phyloP scores from a whole-genome alignment of 2,329 filamentous ascomycete genomes.

The Cylindrodendrum hubeiense region DNA sequence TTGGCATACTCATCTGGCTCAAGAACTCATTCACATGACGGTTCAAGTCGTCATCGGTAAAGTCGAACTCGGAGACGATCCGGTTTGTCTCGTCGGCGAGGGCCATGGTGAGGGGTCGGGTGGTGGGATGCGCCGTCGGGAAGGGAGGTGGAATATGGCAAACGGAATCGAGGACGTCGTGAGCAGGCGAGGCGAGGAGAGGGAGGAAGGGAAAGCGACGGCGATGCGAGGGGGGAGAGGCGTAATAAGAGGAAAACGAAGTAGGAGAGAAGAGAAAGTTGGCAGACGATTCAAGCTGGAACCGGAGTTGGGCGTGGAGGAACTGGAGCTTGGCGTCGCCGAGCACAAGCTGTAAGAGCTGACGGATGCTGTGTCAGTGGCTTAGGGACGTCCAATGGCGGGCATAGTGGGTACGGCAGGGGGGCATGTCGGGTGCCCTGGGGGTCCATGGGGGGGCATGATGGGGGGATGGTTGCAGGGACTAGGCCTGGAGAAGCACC shows the following conservation, averaged over 20 bases:
- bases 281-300: constrained; percentile 44
- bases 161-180: constrained; percentile 57
- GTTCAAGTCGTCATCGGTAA: constrained; percentile 82
- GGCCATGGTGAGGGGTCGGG: constrained; percentile 70
- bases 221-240: constrained; percentile 47
- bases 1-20: constrained; percentile 77
- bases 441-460: constrained; percentile 10
- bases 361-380: constrained; percentile 46
- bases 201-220: constrained; percentile 44
- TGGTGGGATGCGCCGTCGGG: constrained; percentile 65
- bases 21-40: constrained; percentile 88
- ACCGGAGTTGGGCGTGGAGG: constrained; percentile 38
- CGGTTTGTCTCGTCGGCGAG: constrained; percentile 79
- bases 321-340: constrained; percentile 60
- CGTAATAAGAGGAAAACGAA: constrained; percentile 40
- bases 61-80: constrained; percentile 88
- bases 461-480: constrained; percentile 21
- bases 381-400: constrained; percentile 43
- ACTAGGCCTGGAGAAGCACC: constrained; percentile 12
- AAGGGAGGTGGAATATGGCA: constrained; percentile 69
- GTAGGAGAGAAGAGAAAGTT: constrained; percentile 31
- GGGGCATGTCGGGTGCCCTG: constrained; percentile 30
- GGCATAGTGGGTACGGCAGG: constrained; percentile 23
- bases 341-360: constrained; percentile 66
- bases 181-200: constrained; percentile 47